These are phyloP conservation scores for Cystobasidium ongulense DNA, from an alignment of 768 basidiomycete species.

Conservation along the genomic window DNA sequence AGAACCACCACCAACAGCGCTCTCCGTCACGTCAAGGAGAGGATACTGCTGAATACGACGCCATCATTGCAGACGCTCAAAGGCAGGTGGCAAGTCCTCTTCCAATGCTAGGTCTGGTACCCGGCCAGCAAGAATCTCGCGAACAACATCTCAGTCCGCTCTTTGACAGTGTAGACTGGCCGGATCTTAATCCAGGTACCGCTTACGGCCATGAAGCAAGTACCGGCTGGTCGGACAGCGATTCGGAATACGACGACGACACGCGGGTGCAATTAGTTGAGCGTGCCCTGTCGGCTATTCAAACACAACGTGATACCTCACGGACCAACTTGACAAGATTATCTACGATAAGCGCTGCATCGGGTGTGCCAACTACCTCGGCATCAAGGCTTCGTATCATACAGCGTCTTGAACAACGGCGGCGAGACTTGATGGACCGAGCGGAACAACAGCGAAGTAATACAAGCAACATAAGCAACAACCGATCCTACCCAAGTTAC, in stretches of 20 bases:
- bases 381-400: neutral
- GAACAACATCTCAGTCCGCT: neutral
- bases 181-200: constrained; percentile 2
- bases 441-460: neutral
- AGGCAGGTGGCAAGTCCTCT: constrained; percentile 9
- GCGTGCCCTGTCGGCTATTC: neutral
- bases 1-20: neutral
- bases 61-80: constrained; percentile 22
- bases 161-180: constrained; percentile 8
- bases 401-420: constrained; percentile 1
- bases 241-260: neutral
- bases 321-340: neutral
- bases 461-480: neutral
- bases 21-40: neutral
- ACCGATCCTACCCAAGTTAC: neutral
- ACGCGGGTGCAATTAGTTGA: neutral
- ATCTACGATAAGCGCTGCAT: neutral
- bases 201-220: neutral
- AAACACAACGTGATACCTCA: neutral
- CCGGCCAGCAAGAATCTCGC: neutral
- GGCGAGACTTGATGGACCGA: neutral
- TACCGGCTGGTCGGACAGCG: neutral
- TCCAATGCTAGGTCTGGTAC: neutral
- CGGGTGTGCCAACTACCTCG: neutral
- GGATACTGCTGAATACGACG: constrained; percentile 9